Evolutionary conservation across 495 filamentous ascomycete species (phyloP).

Genomic region (Thermochaetoides thermophila): DNA sequence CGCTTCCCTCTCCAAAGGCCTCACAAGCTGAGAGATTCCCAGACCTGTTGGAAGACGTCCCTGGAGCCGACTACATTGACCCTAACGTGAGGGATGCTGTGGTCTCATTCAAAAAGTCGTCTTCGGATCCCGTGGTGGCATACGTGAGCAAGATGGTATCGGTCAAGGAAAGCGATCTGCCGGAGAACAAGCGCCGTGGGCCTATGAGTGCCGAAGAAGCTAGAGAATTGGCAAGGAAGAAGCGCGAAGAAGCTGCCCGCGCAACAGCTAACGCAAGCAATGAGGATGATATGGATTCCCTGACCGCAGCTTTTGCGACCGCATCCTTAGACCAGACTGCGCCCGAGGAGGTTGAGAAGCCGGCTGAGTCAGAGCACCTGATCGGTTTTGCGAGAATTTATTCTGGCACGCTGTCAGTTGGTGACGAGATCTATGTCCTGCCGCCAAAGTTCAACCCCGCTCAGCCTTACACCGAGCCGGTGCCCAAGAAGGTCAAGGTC

Average conservation of each 20-base stretch:
- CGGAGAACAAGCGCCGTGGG: conserved; percentile 61
- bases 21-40: conserved; percentile 77
- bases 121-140: conserved; percentile 68
- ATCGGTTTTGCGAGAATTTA: conserved; percentile 92
- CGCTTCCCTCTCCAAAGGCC: conserved; percentile 69
- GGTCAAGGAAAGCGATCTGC: conserved; percentile 78
- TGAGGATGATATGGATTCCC: conserved; percentile 13
- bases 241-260: conserved; percentile 70
- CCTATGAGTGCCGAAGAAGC: conserved; percentile 80
- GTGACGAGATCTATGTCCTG: conserved; percentile 80
- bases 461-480: conserved; percentile 56
- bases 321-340: conserved; percentile 33
- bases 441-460: conserved; percentile 83
- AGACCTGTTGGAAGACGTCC: conserved; percentile 63
- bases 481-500: conserved; percentile 70
- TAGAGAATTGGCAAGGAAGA: conserved; percentile 69
- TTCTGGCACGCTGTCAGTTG: conserved; percentile 77
- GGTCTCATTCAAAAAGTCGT: conserved; percentile 54
- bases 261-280: conserved; percentile 37
- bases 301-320: conserved; percentile 19
- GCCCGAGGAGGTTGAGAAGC: conserved; percentile 39
- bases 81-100: conserved; percentile 59
- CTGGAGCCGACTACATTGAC: conserved; percentile 56
- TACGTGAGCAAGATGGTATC: conserved; percentile 99
- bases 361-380: conserved; percentile 64